Evolutionary conservation across 306 rosid species (phyloP).

Genomic region (Dryas alaskensis): DNA sequence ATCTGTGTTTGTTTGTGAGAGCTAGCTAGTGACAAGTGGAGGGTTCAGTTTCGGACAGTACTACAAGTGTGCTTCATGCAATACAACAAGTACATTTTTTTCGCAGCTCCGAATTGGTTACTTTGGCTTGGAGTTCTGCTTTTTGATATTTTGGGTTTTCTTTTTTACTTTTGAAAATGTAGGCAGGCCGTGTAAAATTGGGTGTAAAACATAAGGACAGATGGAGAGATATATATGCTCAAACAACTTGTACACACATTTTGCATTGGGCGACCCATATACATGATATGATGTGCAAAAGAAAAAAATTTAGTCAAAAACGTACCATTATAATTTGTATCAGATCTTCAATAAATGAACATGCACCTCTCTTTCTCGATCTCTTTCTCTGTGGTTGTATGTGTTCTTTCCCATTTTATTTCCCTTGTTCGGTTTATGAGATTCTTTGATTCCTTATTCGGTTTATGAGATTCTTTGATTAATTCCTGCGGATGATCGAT

Average conservation of each 20-base stretch:
- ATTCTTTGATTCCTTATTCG: no score
- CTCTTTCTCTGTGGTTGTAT: no score
- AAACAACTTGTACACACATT: neutral
- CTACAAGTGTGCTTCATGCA: constrained; percentile 19
- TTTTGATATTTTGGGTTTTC: neutral
- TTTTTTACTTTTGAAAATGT: neutral
- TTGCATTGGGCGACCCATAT: neutral
- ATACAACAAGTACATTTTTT: neutral
- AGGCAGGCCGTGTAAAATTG: neutral
- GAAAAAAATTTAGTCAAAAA: neutral
- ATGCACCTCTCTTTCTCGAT: no score
- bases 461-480: no score
- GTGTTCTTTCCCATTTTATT: no score
- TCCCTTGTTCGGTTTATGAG: no score
- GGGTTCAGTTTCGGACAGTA: neutral
- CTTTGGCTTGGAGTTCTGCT: neutral
- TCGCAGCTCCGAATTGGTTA: constrained; percentile 9
- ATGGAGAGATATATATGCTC: neutral
- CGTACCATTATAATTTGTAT: neutral
- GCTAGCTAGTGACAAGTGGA: constrained; percentile 11
- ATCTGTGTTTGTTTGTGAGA: neutral
- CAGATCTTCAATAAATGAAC: neutral
- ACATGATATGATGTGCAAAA: neutral
- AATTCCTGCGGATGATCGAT: no score
- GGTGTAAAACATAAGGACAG: constrained; percentile 8